Base-by-base conservation (phyloP, 768 basidiomycete species). In the Kwoniella sp. region DNA sequence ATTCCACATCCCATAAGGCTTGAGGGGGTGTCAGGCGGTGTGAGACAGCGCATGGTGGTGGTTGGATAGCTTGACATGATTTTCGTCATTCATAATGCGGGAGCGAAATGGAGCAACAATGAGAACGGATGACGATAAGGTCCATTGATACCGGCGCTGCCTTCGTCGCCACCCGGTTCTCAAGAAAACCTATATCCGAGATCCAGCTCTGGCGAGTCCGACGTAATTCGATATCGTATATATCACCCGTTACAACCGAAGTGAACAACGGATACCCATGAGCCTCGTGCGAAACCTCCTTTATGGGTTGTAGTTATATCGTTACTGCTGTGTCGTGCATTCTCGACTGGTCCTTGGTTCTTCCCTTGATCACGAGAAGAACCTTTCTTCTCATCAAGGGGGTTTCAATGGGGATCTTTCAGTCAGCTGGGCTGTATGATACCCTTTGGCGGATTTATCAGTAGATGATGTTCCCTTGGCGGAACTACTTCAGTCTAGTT, bases 121-220 rank as follows among this genome's bases (percentile, higher is more conserved):
- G 29, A 55, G 37, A 24, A 44, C 40, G 10, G 44, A 46, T 7
- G 22, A 37, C 17, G 24, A 24, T 17, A n/a, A 8, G 19, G 27
- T 47, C 15, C 9, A 26, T 27, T 30, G 60, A 24, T 13, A 15
- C 60, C 51, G 60, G 60, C 60, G 60, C 52, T 62, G 60, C 60
- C 49, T 33, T 37, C 29, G 27, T 49, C 24, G 60, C 60, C 60
- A 62, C 60, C 60, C 53, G 51, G 52, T 27, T 24, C 21, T 19
- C 25, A 27, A 29, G 48, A 24, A n/a, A 27, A 27, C 26, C 52
- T 36, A 25, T 6, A 44, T 33, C 33, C 33, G 33, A 33, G n/a
- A n/a, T n/a, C n/a, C n/a, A n/a, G n/a, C n/a, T n/a, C n/a, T n/a
- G n/a, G n/a, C n/a, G n/a, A n/a, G n/a, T n/a, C n/a, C n/a, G n/a